Evolutionary conservation across 176 grass and related monocot species (phyloP).

Genomic region (Oryza punctata): DNA sequence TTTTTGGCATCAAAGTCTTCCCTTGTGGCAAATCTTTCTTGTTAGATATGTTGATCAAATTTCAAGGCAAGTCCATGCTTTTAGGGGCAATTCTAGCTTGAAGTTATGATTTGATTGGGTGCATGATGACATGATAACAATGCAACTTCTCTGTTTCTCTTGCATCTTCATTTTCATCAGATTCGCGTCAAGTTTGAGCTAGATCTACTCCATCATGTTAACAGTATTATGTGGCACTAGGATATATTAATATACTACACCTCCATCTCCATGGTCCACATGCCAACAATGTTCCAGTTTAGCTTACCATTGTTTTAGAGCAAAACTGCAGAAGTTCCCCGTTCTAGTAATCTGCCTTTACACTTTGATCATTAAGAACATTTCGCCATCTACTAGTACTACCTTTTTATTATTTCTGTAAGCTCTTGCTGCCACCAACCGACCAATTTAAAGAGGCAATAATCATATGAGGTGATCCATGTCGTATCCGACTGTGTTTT

Average conservation of each 20-base stretch:
- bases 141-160: constrained; percentile 3
- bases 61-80: not conserved
- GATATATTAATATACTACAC: constrained; percentile 3
- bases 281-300: constrained; percentile 20
- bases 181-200: constrained; percentile 26
- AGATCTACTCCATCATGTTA: not conserved
- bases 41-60: not conserved
- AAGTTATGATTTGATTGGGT: constrained; percentile 3
- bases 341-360: constrained; percentile 20
- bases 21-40: not conserved
- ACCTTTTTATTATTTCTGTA: constrained; percentile 36
- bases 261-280: not conserved
- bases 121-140: constrained; percentile 4
- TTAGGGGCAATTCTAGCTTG: not conserved
- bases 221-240: not conserved
- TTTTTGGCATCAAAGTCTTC: not conserved
- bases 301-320: not conserved
- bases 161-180: constrained; percentile 9
- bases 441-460: constrained; percentile 20
- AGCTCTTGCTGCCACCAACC: constrained; percentile 5
- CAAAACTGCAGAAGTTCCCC: constrained; percentile 25
- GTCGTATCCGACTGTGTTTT: too few relatives aligned
- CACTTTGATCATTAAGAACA: constrained; percentile 2
- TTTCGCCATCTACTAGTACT: constrained; percentile 6
- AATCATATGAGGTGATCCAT: not conserved